Conservation (phyloP, 2,329 filamentous ascomycete species). For the Clarireedia monteithiana region DNA sequence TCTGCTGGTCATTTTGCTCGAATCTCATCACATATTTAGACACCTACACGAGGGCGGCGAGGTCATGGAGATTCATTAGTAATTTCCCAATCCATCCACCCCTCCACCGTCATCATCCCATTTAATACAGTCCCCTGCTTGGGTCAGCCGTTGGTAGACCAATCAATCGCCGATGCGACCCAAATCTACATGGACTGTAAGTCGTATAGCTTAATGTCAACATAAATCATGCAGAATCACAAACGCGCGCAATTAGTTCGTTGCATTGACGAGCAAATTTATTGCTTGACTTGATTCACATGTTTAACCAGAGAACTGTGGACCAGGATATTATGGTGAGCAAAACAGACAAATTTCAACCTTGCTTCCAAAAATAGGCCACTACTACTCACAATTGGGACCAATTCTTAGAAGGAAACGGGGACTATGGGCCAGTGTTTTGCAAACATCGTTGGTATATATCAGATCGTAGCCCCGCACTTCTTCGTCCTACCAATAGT, state of each 20-base stretch:
- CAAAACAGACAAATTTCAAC: constrained; percentile 51
- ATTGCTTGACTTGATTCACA: neutral
- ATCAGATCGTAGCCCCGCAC: neutral
- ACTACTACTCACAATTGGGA: constrained; percentile 40
- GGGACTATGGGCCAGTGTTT: constrained; percentile 68
- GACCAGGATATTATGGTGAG: constrained; percentile 68
- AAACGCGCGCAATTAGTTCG: neutral
- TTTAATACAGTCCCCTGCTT: constrained; percentile 8
- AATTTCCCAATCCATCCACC: neutral
- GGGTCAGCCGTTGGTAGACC: neutral
- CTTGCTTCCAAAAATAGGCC: constrained; percentile 60
- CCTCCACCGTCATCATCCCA: neutral
- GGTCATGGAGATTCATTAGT: neutral
- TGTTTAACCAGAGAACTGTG: constrained; percentile 62
- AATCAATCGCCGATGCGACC: neutral
- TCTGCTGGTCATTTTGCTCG: no score
- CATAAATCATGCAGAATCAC: constrained; percentile 5
- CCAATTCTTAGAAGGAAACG: constrained; percentile 36
- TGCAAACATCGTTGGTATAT: constrained; percentile 41
- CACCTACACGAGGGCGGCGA: neutral
- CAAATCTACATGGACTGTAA: neutral
- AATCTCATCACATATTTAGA: no score
- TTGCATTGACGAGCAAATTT: neutral
- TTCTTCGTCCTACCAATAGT: neutral
- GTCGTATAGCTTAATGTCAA: constrained; percentile 2